Conservation (phyloP, 192 early-diverging fungal genomes). For the Coemansia sp. region DNA sequence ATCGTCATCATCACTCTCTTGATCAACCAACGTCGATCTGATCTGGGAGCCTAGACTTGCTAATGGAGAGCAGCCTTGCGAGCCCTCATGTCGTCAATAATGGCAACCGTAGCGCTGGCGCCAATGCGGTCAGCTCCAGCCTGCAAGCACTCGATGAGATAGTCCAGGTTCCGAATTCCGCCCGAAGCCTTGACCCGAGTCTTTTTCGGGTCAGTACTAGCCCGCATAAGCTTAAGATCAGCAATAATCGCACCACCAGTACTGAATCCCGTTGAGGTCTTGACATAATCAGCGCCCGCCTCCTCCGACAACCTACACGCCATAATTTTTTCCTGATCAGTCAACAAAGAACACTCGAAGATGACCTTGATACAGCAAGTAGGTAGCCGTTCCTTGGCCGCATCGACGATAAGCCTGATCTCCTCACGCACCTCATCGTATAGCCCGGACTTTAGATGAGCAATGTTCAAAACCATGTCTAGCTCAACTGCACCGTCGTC, state of each 20-base stretch:
- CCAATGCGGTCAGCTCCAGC: constrained; percentile 63
- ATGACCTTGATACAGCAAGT: constrained; percentile 62
- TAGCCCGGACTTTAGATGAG: constrained; percentile 54
- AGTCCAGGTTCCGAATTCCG: constrained; percentile 60
- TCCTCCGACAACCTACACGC: constrained; percentile 51
- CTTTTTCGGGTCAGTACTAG: constrained; percentile 32
- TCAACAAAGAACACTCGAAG: constrained; percentile 63
- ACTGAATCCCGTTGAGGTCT: constrained; percentile 66
- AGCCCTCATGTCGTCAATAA: constrained; percentile 57
- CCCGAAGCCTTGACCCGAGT: constrained; percentile 65
- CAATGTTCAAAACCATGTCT: constrained; percentile 65
- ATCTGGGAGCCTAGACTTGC: neutral
- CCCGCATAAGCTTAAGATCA: constrained; percentile 60
- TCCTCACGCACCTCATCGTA: constrained; percentile 53
- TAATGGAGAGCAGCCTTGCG: constrained; percentile 20
- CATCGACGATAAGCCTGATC: constrained; percentile 37
- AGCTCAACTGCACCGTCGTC: constrained; percentile 64
- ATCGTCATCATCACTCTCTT: neutral
- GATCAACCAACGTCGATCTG: neutral
- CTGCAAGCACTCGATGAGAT: constrained; percentile 58
- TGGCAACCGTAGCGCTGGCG: constrained; percentile 58
- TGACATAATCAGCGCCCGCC: constrained; percentile 65
- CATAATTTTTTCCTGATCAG: constrained; percentile 56
- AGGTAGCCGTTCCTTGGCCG: constrained; percentile 48
- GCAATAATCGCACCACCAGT: constrained; percentile 57